Conservation (phyloP, 2,329 filamentous ascomycete species). For the Grosmannia penicillata region DNA sequence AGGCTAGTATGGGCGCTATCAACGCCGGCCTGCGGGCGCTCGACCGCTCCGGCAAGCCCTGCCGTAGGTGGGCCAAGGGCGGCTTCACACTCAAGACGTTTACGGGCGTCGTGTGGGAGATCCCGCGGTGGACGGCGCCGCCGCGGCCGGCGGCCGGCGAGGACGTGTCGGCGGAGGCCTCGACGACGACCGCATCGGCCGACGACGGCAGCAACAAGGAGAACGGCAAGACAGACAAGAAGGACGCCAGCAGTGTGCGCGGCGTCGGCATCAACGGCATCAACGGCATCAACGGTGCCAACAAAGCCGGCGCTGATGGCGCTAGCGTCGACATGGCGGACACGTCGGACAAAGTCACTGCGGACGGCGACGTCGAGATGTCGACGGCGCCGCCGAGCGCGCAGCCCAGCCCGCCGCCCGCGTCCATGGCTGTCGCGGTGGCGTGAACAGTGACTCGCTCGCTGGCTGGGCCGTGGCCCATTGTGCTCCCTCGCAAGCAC, state of each 20-base stretch:
- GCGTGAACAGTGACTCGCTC: too few relatives aligned
- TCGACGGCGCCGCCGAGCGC: conserved; percentile 34
- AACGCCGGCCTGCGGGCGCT: conserved; percentile 91
- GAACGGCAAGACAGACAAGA: conserved; percentile 49
- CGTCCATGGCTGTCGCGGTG: conserved; percentile 5
- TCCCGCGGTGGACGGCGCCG: conserved; percentile 70
- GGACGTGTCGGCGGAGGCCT: conserved; percentile 18
- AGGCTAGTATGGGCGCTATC: conserved; percentile 93
- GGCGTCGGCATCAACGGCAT: not conserved
- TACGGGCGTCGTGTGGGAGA: conserved; percentile 70
- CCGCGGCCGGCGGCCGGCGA: conserved; percentile 32
- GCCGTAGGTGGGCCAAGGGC: conserved; percentile 79
- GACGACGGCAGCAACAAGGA: conserved; percentile 43
- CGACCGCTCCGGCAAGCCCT: conserved; percentile 81
- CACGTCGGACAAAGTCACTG: not conserved
- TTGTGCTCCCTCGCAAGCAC: not conserved
- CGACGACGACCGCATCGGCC: conserved; percentile 10
- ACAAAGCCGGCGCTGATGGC: not conserved
- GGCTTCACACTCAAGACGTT: conserved; percentile 81
- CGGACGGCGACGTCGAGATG: conserved; percentile 35
- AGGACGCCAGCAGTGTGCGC: conserved; percentile 16
- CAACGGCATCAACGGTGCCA: not conserved
- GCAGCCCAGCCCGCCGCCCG: conserved; percentile 31
- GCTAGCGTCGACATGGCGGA: not conserved
- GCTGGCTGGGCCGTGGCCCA: not conserved